Evolutionary conservation across 2,329 filamentous ascomycete genomes (phyloP).

Genomic region (Exophiala alcalophila): DNA sequence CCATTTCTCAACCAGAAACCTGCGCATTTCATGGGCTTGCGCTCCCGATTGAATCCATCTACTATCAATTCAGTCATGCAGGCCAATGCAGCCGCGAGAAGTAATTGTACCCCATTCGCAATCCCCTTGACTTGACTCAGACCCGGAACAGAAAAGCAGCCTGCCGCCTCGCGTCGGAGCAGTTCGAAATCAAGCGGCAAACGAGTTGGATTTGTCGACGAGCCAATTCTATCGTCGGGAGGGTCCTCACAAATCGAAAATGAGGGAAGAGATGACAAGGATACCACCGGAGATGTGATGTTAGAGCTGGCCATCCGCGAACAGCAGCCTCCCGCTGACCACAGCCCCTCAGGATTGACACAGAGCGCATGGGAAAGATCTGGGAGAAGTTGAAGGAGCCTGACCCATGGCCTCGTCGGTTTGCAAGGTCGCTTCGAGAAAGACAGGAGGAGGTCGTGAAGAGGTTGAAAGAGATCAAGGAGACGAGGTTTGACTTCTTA

Average conservation of each 20-base stretch:
- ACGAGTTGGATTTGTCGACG: constrained; percentile 4
- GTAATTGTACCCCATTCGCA: neutral
- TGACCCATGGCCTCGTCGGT: constrained; percentile 19
- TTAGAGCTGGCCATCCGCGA: neutral
- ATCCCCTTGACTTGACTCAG: neutral
- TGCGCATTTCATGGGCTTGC: too few species aligned
- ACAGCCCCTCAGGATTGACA: constrained; percentile 13
- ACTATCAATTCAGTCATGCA: too few species aligned
- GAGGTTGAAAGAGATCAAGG: constrained; percentile 14
- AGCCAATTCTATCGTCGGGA: constrained; percentile 3
- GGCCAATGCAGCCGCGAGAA: too few species aligned
- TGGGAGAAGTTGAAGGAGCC: constrained; percentile 20
- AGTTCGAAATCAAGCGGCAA: constrained; percentile 6
- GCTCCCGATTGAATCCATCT: too few species aligned
- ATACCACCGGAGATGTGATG: neutral
- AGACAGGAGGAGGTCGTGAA: constrained; percentile 8
- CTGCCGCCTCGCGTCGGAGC: constrained; percentile 2
- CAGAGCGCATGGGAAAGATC: constrained; percentile 18
- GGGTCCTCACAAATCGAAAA: neutral
- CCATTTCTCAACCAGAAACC: too few species aligned
- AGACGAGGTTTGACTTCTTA: constrained; percentile 11
- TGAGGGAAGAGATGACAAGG: neutral
- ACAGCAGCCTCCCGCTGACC: neutral
- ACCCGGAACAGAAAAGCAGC: neutral
- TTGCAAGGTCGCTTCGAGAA: constrained; percentile 10